Conservation (phyloP, 768 basidiomycete species). For the Cyathus striatus region DNA sequence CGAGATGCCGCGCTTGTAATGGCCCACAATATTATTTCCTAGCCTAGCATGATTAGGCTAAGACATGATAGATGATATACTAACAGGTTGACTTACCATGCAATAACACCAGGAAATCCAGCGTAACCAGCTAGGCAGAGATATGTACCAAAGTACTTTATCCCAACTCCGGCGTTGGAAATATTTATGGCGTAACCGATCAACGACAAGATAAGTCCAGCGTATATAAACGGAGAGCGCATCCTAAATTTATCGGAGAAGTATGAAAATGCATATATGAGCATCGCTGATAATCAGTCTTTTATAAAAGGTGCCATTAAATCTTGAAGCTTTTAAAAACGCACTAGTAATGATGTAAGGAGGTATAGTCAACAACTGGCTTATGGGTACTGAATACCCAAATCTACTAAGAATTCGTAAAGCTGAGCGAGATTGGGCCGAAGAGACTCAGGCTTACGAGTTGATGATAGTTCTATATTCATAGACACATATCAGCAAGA, state of each 20-base stretch:
- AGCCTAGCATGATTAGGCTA: slow-evolving; percentile 35
- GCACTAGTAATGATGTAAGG: slow-evolving; percentile 61
- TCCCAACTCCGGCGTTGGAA: slow-evolving; percentile 41
- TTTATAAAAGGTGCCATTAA: background rate
- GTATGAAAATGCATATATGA: slow-evolving; percentile 45
- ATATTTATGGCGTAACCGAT: slow-evolving; percentile 66
- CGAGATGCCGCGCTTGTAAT: slow-evolving; percentile 65
- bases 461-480: slow-evolving; percentile 52
- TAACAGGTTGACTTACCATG: slow-evolving; percentile 42
- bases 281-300: slow-evolving; percentile 37
- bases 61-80: background rate
- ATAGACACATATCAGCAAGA: background rate
- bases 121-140: slow-evolving; percentile 65
- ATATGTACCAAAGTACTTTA: slow-evolving; percentile 72
- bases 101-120: slow-evolving; percentile 51
- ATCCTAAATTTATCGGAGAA: slow-evolving; percentile 52
- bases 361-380: slow-evolving; percentile 64
- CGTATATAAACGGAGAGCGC: slow-evolving; percentile 56
- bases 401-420: slow-evolving; percentile 33
- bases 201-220: slow-evolving; percentile 42
- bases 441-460: slow-evolving; percentile 19
- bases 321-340: background rate
- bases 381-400: slow-evolving; percentile 49
- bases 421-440: background rate
- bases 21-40: slow-evolving; percentile 61